These are phyloP conservation scores for Camelina sativa DNA, from an alignment of 345 rosid species.

Conservation along the genomic window DNA sequence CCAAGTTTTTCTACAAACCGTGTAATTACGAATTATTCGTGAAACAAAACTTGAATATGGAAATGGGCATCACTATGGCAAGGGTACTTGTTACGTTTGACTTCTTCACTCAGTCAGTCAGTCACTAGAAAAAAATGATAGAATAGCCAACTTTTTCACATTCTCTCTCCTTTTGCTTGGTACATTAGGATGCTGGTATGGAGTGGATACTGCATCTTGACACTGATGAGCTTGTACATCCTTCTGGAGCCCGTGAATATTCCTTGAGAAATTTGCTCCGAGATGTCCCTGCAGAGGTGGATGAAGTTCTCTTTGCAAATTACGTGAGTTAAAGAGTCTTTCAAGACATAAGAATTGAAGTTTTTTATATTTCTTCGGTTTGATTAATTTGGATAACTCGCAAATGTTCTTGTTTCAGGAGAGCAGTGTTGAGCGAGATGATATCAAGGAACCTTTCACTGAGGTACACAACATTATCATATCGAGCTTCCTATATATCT, in stretches of 20 bases:
- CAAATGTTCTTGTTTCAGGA: conserved; percentile 65
- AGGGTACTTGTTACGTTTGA: conserved; percentile 63
- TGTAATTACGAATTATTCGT: conserved; percentile 95
- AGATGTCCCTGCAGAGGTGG: conserved; percentile 71
- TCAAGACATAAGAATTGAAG: conserved; percentile 68
- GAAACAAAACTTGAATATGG: conserved; percentile 96
- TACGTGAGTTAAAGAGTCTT: conserved; percentile 80
- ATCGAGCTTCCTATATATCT: neutral
- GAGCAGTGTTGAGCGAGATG: conserved; percentile 84
- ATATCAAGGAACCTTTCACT: conserved; percentile 82
- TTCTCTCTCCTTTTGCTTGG: neutral
- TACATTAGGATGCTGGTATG: conserved; percentile 70
- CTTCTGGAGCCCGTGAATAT: conserved; percentile 82
- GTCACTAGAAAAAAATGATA: neutral
- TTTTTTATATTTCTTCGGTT: conserved; percentile 48
- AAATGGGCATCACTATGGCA: conserved; percentile 94
- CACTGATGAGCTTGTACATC: conserved; percentile 90
- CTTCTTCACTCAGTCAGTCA: neutral
- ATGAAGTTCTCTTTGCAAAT: conserved; percentile 80
- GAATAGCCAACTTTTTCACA: neutral
- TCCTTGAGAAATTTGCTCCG: conserved; percentile 71
- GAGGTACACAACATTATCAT: conserved; percentile 55
- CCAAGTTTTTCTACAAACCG: conserved; percentile 90
- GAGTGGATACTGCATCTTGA: conserved; percentile 97
- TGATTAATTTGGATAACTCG: conserved; percentile 43